Base-by-base conservation (phyloP, 257 asterid genomes). In the Dorcoceras hygrometricum region DNA sequence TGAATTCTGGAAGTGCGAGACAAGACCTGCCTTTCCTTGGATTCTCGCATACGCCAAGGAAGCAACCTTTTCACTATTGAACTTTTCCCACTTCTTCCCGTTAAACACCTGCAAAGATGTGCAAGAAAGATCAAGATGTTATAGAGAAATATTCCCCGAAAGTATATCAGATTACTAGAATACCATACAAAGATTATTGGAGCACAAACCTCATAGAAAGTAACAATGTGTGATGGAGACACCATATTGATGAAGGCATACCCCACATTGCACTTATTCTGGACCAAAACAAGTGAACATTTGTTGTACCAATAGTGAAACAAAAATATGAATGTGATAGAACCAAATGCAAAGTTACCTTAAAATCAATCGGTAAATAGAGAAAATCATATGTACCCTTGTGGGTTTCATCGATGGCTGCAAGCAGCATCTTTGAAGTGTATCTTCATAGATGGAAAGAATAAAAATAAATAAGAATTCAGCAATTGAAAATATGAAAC, bases 251-350 rank as follows among this genome's bases (percentile, higher is more conserved):
- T 91, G 66, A 91, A 91, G 14, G 96, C 97, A 53, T 89, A 91
- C 23, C 96, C 97, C 36, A 91, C 91, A 46, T 91, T 91, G 93
- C 97, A 91, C 66, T 81, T 86, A 67, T 89, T 91, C 97, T 91
- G 93, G 79, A 78, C 56, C 28, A 51, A n/a, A 68, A 22, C 19
- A 57, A 26, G 20, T 46, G 23, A 8, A 7, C 39, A 69, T 43
- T 53, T 36, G 9, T 32, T 6, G 68, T 63, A 71, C 61, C 32
- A 31, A 26, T 16, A 36, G 54, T 18, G 22, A 32, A 23, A 55
- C 22, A 43, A 5, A 39, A 8, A 31, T 9, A 55, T 55, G 65
- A 50, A 22, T 43, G 19, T 20, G 14, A 63, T 8, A 28, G 18
- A 14, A 28, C 24, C 51, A 12, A 48, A 46, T 57, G 12, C 58